Base-by-base conservation (phyloP, 2,329 filamentous ascomycete genomes). In the Fusarium nematophilum region DNA sequence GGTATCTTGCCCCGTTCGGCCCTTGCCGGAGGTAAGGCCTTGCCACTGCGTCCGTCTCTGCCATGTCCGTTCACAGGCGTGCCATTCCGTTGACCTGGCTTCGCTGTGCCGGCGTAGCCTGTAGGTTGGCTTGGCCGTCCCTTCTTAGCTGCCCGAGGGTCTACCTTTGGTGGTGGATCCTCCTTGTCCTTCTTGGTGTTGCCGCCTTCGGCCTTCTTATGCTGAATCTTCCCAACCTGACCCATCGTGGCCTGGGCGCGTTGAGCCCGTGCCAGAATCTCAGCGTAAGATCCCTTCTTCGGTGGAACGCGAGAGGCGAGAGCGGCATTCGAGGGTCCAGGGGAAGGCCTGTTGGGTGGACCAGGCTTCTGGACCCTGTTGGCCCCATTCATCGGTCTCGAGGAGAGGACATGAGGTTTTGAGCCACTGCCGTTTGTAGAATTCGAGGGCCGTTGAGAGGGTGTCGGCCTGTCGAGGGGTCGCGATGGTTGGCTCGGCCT, bases 261-360 rank as follows among this genome's bases (percentile, higher is more conserved):
- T 68, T 90, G 87, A 26, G 86, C 91, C 64, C 89, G 83, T 50
- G 88, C 88, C 76, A 93, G 82, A 56, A 92, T 89, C 68, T 92
- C 90, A 30, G 87, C 85, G 72, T 87, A 93, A 0, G 88, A 90
- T 2, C 89, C 88, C 69, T 90, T 91, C 74, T 92, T 92, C 2
- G 86, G 87, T 2, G 83, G 76, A 3, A 78, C 72, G 53, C 76
- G 77, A 5, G 78, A 70, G 1, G 72, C 67, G 14, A 73, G 79
- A 71, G 76, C 80, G 65, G 67, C 78, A 73, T 66, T 79, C 66
- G 57, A 60, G 4, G 68, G 61, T 25, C 60, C 63, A 5, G 70
- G 55, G 9, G 71, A 63, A 7, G 70, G 61, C 21, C 66, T 64
- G 10, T 59, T 65, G 13, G 62, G 40, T n/a, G 61, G 53, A 25